phyloP scores from a whole-genome alignment of 306 rosid genomes.

The Betula pendula region DNA sequence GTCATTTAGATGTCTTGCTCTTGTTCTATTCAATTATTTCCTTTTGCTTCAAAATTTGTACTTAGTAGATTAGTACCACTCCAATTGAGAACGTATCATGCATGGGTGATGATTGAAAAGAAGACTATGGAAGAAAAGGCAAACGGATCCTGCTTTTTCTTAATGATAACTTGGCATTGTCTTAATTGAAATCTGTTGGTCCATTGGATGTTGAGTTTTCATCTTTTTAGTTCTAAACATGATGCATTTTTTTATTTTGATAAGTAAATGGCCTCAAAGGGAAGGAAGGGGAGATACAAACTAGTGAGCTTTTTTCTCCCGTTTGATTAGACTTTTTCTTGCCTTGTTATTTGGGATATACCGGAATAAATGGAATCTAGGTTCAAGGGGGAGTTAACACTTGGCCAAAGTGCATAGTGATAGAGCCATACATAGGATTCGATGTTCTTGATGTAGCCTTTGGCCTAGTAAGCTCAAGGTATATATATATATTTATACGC shows the following conservation, averaged over 20 bases:
- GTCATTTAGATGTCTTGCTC: neutral
- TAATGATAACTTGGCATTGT: neutral
- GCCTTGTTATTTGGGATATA: neutral
- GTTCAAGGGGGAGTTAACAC: neutral
- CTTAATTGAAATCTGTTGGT: constrained; percentile 5
- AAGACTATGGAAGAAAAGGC: neutral
- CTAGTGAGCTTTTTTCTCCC: neutral
- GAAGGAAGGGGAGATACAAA: no score
- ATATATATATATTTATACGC: neutral
- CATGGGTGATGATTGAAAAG: neutral
- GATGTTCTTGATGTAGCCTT: neutral
- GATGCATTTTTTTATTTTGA: neutral
- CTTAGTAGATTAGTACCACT: neutral
- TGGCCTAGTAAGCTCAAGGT: neutral
- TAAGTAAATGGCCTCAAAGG: no score
- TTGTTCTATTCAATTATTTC: neutral
- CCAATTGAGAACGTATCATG: neutral
- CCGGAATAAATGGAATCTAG: neutral
- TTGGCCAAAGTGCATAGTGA: neutral
- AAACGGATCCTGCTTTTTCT: neutral
- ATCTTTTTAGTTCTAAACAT: neutral
- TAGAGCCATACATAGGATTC: neutral
- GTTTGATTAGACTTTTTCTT: neutral
- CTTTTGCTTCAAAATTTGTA: neutral
- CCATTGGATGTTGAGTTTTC: neutral